Evolutionary conservation across 2,329 filamentous ascomycete genomes (phyloP), one percentile per base, ranked within the genome.

Genomic region (Chaetomiaceae sp.): DNA sequence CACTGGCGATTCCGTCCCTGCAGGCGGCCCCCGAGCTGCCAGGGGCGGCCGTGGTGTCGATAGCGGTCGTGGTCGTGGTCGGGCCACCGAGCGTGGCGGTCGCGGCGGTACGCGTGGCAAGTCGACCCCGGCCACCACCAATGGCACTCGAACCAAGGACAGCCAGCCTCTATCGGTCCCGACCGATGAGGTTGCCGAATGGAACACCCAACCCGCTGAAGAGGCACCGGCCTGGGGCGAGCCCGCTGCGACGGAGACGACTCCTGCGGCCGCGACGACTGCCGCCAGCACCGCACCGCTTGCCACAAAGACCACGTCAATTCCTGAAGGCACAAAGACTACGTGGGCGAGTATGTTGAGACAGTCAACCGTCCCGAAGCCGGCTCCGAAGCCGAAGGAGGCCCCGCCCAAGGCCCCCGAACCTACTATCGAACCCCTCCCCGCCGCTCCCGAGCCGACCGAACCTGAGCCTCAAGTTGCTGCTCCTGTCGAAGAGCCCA

Each of bases 281-380:
- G 62, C 65, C 39, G 67, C 66, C 45, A 55, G 66, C 37, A 23
- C 40, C 20, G 17, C 48, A 19, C 61, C 66, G 51, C 57, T 68
- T 53, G 61, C 65, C 42, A 56, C 65, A 44, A 70, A 74, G 53
- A 62, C 66, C 30, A 66, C 64, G 49, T 25, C 53, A 14, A 33
- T 40, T 12, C 20, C 41, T 16, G 46, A 46, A 42, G 50, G 40
- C 19, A 30, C 52, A 39, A 60, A 71, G 55, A 84, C 83, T 73
- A 85, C 81, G 21, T 90, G 86, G 86, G 86, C 86, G 33, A 87
- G 85, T 69, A 85, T 90, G 77, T 79, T 89, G 56, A 79, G 79
- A 62, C 73, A 80, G 65, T 74, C 83, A 31, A 73, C 77, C 38
- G 69, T 66, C 39, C 76, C 75, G 37, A 86, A 85, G 72, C 73